Evolutionary conservation across 805 yeast species (phyloP), one percentile per base, ranked within the genome.

Genomic region (Candida ulmi): DNA sequence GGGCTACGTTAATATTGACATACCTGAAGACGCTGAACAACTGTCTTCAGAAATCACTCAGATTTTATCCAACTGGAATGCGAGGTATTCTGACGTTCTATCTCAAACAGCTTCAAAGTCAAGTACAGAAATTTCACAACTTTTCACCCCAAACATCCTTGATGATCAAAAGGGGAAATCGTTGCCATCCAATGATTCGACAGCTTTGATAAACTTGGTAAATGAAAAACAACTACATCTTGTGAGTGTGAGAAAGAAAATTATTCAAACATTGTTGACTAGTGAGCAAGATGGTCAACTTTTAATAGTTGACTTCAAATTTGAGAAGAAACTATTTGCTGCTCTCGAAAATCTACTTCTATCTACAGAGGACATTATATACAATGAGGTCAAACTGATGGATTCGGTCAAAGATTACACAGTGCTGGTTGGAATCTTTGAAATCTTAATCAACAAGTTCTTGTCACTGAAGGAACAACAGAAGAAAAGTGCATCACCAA

Each of bases 371-470:
- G 55, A 46, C 17, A 29, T 54, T 2, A 54, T 47, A 1, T 39
- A 29, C 15, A 29, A 34, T 11, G 25, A 35, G 6, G 15, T 17
- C 8, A 15, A 25, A 5, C 9, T 33, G 16, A 19, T 5, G 9
- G 7, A 17, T 4, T n/a, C 7, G 25, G 5, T 33, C 31, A 3
- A 41, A 51, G 31, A 17, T 51, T 5, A 15, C 6, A 11, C 46
- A 29, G 28, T 58, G 4, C 57, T 57, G 3, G 42, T 67, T 4
- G 54, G 76, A 1, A 48, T 73, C 3, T 67, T 58, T 45, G 84
- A 78, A 43, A 46, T 75, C 1, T 47, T 76, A 11, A 60, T 71
- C 0, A 76, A 78, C 46, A 44, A 46, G 21, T 72, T 63, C 63
- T 66, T 58, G 31, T 46, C 45, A 12, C 52, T 49, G 35, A 65